These are phyloP conservation scores for Phylloboletellus chloephorus DNA, from an alignment of 1,284 basidiomycete genomes.

Conservation along the genomic window DNA sequence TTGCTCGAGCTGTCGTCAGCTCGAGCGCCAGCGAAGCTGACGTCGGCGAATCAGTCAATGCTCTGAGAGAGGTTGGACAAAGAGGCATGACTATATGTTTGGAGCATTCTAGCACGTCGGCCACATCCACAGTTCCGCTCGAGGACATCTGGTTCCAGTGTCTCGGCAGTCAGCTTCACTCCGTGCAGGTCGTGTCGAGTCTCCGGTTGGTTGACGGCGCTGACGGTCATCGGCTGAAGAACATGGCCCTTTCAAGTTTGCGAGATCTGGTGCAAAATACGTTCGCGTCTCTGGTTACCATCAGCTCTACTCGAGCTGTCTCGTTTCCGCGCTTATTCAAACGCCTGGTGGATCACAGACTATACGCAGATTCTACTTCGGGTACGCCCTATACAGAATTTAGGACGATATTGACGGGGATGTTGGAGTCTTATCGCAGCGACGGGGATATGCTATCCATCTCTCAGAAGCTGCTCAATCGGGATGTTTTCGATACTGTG, in stretches of 20 bases:
- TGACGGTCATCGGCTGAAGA: slow-evolving; percentile 23
- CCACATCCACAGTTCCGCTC: slow-evolving; percentile 45
- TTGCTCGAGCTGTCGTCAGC: slow-evolving; percentile 39
- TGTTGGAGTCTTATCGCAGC: slow-evolving; percentile 90
- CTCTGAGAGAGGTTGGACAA: slow-evolving; percentile 51
- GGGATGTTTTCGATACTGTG: slow-evolving; percentile 77
- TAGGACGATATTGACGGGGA: slow-evolving; percentile 83
- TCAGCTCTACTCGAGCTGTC: slow-evolving; percentile 74
- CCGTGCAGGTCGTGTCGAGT: slow-evolving; percentile 66
- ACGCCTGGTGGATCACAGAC: slow-evolving; percentile 74
- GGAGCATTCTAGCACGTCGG: slow-evolving; percentile 49
- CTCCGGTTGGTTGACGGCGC: slow-evolving; percentile 13
- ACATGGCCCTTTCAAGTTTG: slow-evolving; percentile 43
- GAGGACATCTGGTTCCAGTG: slow-evolving; percentile 92
- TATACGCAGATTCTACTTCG: slow-evolving; percentile 39
- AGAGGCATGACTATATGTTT: slow-evolving; percentile 66
- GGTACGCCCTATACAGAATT: slow-evolving; percentile 88
- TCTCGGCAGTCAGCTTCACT: slow-evolving; percentile 74
- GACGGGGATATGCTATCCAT: slow-evolving; percentile 91
- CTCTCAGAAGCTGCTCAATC: slow-evolving; percentile 77
- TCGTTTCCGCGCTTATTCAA: slow-evolving; percentile 92
- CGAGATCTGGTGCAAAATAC: slow-evolving; percentile 80
- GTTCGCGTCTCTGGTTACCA: slow-evolving; percentile 79
- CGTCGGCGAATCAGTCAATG: slow-evolving; percentile 33
- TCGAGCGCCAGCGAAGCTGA: slow-evolving; percentile 23